Percentiles rank a stretch among this genome's conserved stretches.
phyloP scores from a whole-genome alignment of 768 basidiomycete species.

The Rhizopogon vulgaris region DNA sequence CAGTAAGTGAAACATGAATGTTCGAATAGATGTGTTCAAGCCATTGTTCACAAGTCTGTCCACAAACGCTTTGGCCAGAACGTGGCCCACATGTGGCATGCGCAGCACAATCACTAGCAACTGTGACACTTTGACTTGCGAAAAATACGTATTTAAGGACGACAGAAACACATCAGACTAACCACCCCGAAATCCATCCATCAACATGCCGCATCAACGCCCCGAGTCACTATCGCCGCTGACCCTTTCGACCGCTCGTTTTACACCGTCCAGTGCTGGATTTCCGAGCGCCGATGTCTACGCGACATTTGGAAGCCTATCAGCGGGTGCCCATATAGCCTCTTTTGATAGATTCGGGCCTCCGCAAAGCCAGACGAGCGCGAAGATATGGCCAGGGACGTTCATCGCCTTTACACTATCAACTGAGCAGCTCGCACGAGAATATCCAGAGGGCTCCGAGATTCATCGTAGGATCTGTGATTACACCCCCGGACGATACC shows the following conservation, averaged over 20 bases:
- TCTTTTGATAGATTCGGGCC: background rate
- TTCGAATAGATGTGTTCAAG: no score
- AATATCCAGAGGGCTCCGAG: conserved; percentile 1
- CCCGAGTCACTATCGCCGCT: background rate
- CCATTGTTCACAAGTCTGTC: background rate
- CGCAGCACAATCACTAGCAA: background rate
- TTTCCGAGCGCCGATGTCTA: background rate
- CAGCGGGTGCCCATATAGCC: background rate
- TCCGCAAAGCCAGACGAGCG: background rate
- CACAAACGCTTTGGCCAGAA: background rate
- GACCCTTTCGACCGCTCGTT: background rate
- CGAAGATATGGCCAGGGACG: conserved; percentile 7
- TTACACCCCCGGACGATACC: conserved; percentile 11
- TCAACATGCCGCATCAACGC: background rate
- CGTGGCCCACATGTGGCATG: background rate
- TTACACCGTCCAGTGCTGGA: background rate
- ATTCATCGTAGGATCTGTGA: conserved; percentile 1
- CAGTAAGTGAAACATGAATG: background rate
- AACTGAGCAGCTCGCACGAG: conserved; percentile 5
- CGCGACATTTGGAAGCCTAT: background rate
- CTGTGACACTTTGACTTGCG: background rate
- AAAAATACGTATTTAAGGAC: background rate
- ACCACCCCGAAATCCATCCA: background rate
- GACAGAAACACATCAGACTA: background rate
- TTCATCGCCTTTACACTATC: conserved; percentile 13